Base-by-base conservation (phyloP, 1,139 yeast species). In the Nakaseomyces nivariensis region DNA sequence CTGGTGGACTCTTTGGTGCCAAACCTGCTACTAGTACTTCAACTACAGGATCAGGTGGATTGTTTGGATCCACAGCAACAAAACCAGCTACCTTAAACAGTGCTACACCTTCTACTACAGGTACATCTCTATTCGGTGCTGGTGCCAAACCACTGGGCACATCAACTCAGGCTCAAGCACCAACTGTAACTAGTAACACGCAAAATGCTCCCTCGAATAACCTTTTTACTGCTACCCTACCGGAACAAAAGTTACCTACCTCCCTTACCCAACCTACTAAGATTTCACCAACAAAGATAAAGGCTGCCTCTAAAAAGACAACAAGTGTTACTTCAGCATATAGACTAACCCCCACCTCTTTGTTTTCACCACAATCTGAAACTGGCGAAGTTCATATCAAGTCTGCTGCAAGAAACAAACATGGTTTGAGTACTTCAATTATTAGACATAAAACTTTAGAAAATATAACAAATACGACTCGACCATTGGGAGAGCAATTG, bases 281-380 rank as follows among this genome's bases (percentile, higher is more conserved):
- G 32, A 77, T 81, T 10, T 56, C 59, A 32, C 53, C 58, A 26
- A 58, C 61, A 5, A 63, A 58, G 38, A 67, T 80, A 8, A 64
- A 72, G 29, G 66, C 72, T 3, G 72, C 76, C 44, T 71, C 71
- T 47, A 81, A 81, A 68, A 85, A 81, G 64, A 75, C 76, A 49
- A 79, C 74, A 46, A 76, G 79, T 29, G 68, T 84, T 48, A 73
- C 81, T 5, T 75, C 82, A 29, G 85, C 86, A 1, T 83, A 83
- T 58, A 78, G 79, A 62, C 68, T 83, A 41, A 67, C 66, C 4
- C 73, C 74, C 51, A 69, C 63, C 42, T 69, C 72, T 4, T 54
- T 70, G 45, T 69, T 69, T 54, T 56, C 59, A 42, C 64, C 11
- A 52, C 49, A 33, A 49, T 46, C 29, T 37, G 48, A 37, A 11